Base-by-base conservation (phyloP, 352 stramenopile genomes). In the Plasmopara viticola region DNA sequence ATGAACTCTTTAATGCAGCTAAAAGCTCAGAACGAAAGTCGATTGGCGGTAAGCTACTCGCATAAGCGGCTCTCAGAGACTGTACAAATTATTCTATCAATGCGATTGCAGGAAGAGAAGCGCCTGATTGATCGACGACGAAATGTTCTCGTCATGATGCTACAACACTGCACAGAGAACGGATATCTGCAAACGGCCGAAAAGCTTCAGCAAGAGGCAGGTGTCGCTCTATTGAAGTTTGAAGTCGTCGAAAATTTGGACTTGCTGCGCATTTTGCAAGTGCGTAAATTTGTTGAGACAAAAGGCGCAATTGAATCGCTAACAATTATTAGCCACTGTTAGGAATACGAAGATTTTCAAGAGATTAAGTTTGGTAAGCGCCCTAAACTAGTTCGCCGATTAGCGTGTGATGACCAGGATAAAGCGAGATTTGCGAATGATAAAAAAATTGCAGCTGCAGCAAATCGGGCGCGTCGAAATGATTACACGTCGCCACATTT, bases 211-310 rank as follows among this genome's bases (percentile, higher is more conserved):
- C 81, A 93, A 53, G 87, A 96, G 46, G 81, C 81, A 30, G 86
- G 86, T 20, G 66, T 90, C 4, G 72, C 79, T 37, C 74, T 95
- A 29, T 85, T 74, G 48, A 95, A 95, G 58, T 96, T 95, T 46
- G 84, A 96, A 53, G 78, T 94, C 15, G 89, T 94, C 14, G 90
- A 97, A 58, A 97, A 97, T 62, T 74, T 97, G 34, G 87, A 97
- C 58, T 62, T 97, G 31, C 50, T 90, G 37, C 71, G 81, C 3
- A 92, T 93, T 34, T 65, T 94, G 12, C 83, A 91, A 65, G 77
- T 88, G 51, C 38, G 51, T 56, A 9, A 46, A 12, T 39, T 29
- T 9, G 2, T 25, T 49, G 5, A 45, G 12, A 6, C 2, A 14
- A 15, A 1, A 17, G 30, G 5, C 14, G 10, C 3, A 18, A 33